Evolutionary conservation across 306 rosid genomes (phyloP), one percentile per base, ranked within the genome.

Genomic region (Glycine latifolia): DNA sequence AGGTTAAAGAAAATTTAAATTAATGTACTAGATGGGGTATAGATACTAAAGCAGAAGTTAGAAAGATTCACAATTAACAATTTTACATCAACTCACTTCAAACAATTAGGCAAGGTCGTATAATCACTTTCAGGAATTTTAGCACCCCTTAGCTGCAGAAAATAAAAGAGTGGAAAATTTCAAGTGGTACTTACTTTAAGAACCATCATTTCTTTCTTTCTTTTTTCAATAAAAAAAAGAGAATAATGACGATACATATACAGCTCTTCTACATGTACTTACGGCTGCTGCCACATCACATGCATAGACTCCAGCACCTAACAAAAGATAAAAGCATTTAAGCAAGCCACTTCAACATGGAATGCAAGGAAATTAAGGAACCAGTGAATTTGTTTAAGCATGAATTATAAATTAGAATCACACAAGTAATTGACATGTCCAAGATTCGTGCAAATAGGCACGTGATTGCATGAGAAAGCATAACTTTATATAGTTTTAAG

Each of bases 91-190:
- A 89, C 97, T 92, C 81, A 95, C 99, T 93, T 95, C 71, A 95
- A 83, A 79, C 99, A 97, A 86, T 75, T 95, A 16, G 97, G 95
- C 58, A 95, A 93, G 62, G 94, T 88, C 83, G 79, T 93, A 82
- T 54, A 95, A 88, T 95, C 99, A 85, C 89, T 91, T 81, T 91
- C 97, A 41, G 99, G 97, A 90, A 95, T 71, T 90, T 95, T 95
- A 3, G 92, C 85, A 17, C 85, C 89, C 35, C 87, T 43, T 8
- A 87, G 83, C 89, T 87, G 71, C 75, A 77, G 12, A 76, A 76
- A 49, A 31, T 41, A 65, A 65, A 20, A 20, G 65, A 9, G 55
- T 26, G 41, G 77, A 39, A 7, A 58, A 44, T 80, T 16, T 55
- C 48, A 77, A 20, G 0, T n/a, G 65, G 67, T 54, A 66, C 15